Evolutionary conservation across 176 grass and related monocot species (phyloP), one percentile per base, ranked within the genome.

Genomic region (Thinopyrum elongatum): DNA sequence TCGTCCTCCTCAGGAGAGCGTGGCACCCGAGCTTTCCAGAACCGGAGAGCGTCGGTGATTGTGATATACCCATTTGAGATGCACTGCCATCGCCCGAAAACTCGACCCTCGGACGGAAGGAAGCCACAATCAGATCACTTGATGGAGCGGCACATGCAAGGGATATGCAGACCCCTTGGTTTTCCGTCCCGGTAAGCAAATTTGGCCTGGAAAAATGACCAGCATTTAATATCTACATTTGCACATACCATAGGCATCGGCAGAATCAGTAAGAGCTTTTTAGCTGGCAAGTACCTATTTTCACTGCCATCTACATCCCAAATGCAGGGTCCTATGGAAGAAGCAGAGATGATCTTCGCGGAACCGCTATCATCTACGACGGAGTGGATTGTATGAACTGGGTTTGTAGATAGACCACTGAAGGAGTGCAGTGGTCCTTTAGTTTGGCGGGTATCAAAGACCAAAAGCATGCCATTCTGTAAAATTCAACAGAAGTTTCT

Each of bases 371-470:
- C 74, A 84, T 84, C 77, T 73, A 87, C 34, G 46, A 86, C 38
- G 42, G 88, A 90, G 57, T 92, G 92, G 21, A 98, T 55, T 13
- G 97, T 92, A 86, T 98, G 92, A 58, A 94, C 74, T 81, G 94
- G 97, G 57, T 94, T 84, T 33, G 84, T 77, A 2, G 90, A 92
- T 76, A 94, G 81, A 39, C 94, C 97, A 74, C 39, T 87, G 30
- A 83, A 80, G 66, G 85, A 85, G 60, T 90, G 84, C 63, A 95
- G 57, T 30, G 97, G 91, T 38, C n/a, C 39, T 46, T 87, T 86
- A 51, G 94, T 95, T 92, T 94, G 93, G 71, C 94, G 94, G 88
- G 92, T 84, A 88, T 98, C 94, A 88, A 98, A 98, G 34, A 91
- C 81, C 85, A 96, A 92, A n/a, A 98, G 80, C 86, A 91, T 94